Conservation (phyloP, 2,329 filamentous ascomycete genomes). For the Penicillium sp. region DNA sequence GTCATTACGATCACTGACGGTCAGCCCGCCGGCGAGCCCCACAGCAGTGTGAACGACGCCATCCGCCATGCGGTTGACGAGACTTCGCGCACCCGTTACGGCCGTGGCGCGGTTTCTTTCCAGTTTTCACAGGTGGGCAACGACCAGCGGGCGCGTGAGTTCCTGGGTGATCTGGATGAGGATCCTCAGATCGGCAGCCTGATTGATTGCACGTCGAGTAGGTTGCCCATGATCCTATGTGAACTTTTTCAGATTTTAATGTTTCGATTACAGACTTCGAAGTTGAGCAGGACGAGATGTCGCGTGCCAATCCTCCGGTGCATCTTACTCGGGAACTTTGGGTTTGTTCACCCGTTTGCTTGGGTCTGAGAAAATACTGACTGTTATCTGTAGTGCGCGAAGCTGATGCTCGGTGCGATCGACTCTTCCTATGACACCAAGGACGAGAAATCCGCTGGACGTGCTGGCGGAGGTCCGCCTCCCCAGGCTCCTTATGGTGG, state of each 20-base stretch:
- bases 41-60: conserved; percentile 57
- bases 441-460: conserved; percentile 57
- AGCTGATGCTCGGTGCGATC: conserved; percentile 66
- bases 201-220: conserved; percentile 69
- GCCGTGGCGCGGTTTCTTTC: conserved; percentile 61
- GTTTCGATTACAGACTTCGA: conserved; percentile 55
- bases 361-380: not conserved
- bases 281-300: conserved; percentile 67
- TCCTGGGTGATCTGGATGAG: conserved; percentile 63
- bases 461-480: conserved; percentile 26
- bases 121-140: conserved; percentile 70
- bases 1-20: conserved; percentile 67
- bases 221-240: conserved; percentile 27
- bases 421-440: conserved; percentile 65
- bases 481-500: conserved; percentile 39
- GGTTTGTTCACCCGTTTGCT: conserved; percentile 36
- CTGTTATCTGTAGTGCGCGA: conserved; percentile 50
- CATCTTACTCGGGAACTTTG: conserved; percentile 65
- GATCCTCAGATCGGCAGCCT: conserved; percentile 61
- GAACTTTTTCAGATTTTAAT: not conserved
- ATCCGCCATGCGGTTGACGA: conserved; percentile 57
- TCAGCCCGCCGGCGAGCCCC: conserved; percentile 63
- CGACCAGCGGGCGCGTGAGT: conserved; percentile 63
- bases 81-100: conserved; percentile 52
- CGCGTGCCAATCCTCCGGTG: conserved; percentile 59